These are phyloP conservation scores for Cercospora sesami DNA, from an alignment of 2,329 filamentous ascomycete species.

Conservation along the genomic window DNA sequence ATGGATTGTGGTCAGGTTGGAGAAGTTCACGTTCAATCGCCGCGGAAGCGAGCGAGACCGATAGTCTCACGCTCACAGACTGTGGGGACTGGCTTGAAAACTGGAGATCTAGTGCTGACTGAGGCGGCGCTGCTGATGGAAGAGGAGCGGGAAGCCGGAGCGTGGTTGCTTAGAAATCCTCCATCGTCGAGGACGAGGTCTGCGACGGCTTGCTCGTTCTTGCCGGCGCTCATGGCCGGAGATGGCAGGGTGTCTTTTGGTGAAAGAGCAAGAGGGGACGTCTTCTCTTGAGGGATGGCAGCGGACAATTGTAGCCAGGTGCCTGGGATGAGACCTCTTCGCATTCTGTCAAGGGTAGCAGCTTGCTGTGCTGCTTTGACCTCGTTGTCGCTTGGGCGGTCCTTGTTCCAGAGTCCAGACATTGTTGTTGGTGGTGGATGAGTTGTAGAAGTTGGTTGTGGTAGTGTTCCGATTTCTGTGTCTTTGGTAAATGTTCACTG, in stretches of 20 bases:
- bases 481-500: not conserved
- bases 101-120: conserved; percentile 3
- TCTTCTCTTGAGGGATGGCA: conserved; percentile 13
- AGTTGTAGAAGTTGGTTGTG: not conserved
- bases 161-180: conserved; percentile 18
- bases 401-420: conserved; percentile 23
- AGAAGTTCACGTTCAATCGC: conserved; percentile 10
- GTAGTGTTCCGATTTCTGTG: not conserved
- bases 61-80: conserved; percentile 17
- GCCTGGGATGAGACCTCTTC: conserved; percentile 20
- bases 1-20: not conserved
- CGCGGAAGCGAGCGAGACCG: conserved; percentile 19
- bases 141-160: conserved; percentile 7
- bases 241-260: conserved; percentile 11
- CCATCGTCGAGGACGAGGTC: conserved; percentile 12
- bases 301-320: conserved; percentile 27
- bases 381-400: not conserved
- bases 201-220: conserved; percentile 3
- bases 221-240: conserved; percentile 8
- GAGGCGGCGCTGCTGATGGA: conserved; percentile 12
- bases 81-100: conserved; percentile 6
- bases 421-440: conserved; percentile 17
- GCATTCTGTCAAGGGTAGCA: conserved; percentile 15
- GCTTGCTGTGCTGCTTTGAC: conserved; percentile 8
- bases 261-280: not conserved